These are phyloP conservation scores for Sclerotinia sclerotiorum DNA, from an alignment of 2,329 filamentous ascomycete species.

Conservation along the genomic window DNA sequence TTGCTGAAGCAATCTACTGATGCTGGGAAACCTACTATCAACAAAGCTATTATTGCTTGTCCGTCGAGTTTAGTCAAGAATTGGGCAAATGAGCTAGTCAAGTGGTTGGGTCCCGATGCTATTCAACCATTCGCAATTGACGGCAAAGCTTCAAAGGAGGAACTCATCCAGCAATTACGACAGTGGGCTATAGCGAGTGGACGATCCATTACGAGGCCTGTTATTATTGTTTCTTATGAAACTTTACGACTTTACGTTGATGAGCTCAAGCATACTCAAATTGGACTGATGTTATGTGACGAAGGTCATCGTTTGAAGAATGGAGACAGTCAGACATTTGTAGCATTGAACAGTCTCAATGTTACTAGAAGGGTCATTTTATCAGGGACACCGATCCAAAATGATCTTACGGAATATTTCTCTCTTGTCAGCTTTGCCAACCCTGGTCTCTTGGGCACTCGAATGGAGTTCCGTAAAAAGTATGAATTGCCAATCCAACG, in stretches of 20 bases:
- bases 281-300: constrained; percentile 90
- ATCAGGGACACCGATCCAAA: constrained; percentile 96
- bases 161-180: constrained; percentile 82
- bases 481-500: constrained; percentile 91
- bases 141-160: constrained; percentile 92
- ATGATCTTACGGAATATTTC: constrained; percentile 98
- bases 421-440: constrained; percentile 95
- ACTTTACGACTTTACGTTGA: constrained; percentile 89
- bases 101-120: constrained; percentile 93
- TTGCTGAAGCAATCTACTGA: constrained; percentile 92
- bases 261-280: constrained; percentile 83
- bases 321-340: constrained; percentile 93
- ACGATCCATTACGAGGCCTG: constrained; percentile 64
- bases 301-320: constrained; percentile 97
- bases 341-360: constrained; percentile 83
- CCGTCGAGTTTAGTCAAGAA: constrained; percentile 95
- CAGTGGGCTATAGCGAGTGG: constrained; percentile 94
- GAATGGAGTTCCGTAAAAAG: constrained; percentile 87
- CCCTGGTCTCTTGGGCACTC: constrained; percentile 83
- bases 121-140: constrained; percentile 94
- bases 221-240: constrained; percentile 97
- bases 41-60: constrained; percentile 95
- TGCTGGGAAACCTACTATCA: constrained; percentile 88
- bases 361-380: constrained; percentile 90
- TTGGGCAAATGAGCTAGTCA: constrained; percentile 95